phyloP scores from a whole-genome alignment of 495 filamentous ascomycete species.

The Penicillium daleae region DNA sequence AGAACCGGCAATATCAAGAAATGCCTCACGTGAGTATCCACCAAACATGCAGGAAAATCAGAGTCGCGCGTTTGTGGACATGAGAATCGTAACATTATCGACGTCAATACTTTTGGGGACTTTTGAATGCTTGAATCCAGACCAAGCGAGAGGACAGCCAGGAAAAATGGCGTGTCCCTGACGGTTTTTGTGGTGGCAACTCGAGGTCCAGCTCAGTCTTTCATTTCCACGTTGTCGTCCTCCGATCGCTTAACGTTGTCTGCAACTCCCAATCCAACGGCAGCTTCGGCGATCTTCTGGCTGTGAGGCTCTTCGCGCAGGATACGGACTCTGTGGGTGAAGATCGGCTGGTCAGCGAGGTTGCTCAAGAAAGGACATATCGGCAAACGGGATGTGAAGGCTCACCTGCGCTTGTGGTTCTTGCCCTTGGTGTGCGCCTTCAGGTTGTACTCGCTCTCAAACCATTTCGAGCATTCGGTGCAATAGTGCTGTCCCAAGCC shows the following conservation, averaged over 20 bases:
- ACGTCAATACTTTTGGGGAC: slow-evolving; percentile 12
- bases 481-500: slow-evolving; percentile 84
- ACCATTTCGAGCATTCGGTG: slow-evolving; percentile 94
- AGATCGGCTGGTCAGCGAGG: slow-evolving; percentile 3
- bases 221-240: slow-evolving; percentile 39
- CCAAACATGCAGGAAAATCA: slow-evolving; percentile 14
- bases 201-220: slow-evolving; percentile 31
- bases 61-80: slow-evolving; percentile 5
- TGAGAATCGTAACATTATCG: slow-evolving; percentile 15
- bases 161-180: background rate
- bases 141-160: slow-evolving; percentile 2
- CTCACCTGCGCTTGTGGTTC: slow-evolving; percentile 86
- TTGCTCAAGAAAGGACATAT: background rate
- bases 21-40: slow-evolving; percentile 29
- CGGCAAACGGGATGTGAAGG: slow-evolving; percentile 7
- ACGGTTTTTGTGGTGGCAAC: background rate
- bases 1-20: slow-evolving; percentile 42
- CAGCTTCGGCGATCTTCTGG: slow-evolving; percentile 83
- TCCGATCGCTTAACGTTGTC: slow-evolving; percentile 60
- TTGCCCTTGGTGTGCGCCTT: slow-evolving; percentile 81
- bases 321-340: slow-evolving; percentile 63
- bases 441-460: slow-evolving; percentile 82
- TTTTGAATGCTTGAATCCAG: background rate
- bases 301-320: slow-evolving; percentile 81
- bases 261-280: slow-evolving; percentile 63